Base-by-base conservation (phyloP, 495 filamentous ascomycete species). In the Penicillium silybi region DNA sequence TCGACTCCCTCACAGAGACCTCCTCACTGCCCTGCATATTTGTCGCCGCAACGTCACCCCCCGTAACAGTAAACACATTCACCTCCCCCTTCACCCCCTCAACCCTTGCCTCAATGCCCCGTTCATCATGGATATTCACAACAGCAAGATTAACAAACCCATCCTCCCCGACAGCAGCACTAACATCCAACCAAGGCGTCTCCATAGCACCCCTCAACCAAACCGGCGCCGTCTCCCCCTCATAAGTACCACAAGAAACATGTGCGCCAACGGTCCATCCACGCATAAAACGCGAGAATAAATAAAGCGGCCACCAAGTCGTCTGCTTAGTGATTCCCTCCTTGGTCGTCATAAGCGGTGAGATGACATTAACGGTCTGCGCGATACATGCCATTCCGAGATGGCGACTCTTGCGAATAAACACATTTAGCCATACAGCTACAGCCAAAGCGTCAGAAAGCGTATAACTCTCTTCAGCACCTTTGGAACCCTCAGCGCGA, bases 321-420 rank as follows among this genome's bases (percentile, higher is more conserved):
- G 83, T 81, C 72, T 91, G 87, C 73, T 85, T 85, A 6, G 82
- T 64, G 23, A 90, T 69, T 4, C 86, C 85, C 11, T 71, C 60
- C 29, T 72, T 62, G 1, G 73, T 83, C 0, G 88, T 90, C 84
- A 89, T 86, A 17, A 91, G 74, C 1, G 85, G 88, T 23, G 80
- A 81, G 57, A 90, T 90, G 29, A 90, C 87, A 62, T 90, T 90
- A 32, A 91, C 85, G 49, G 71, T 83, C 70, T 91, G 87, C 9
- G 87, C 87, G 49, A 91, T 87, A 63, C 86, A 90, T 10, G 87
- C 85, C 88, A 91, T 92, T 46, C 86, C 85, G 15, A 92, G 56
- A 63, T 84, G 76, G 48, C 73, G 73, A 59, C 81, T 81, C 73
- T 92, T 86, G 15, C 88, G 80, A n/a, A 92, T 73, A 54, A 92